These are phyloP conservation scores for Alternaria incomplexa DNA, from an alignment of 2,329 filamentous ascomycete species.

Conservation along the genomic window DNA sequence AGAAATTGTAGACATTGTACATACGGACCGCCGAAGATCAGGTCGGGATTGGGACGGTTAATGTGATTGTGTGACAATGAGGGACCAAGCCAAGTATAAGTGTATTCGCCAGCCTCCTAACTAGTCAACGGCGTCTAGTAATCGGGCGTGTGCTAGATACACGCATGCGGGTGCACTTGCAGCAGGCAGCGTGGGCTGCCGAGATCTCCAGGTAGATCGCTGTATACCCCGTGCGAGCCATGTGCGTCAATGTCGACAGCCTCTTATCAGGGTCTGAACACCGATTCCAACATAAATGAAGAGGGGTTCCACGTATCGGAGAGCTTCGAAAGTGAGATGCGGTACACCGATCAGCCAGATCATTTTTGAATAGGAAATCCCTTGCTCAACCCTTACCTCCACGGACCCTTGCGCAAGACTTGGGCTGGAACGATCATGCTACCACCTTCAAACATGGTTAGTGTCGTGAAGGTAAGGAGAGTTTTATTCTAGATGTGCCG, in stretches of 20 bases:
- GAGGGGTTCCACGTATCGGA: background rate
- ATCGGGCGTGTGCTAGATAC: background rate
- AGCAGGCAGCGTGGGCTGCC: background rate
- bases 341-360: background rate
- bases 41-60: background rate
- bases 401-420: background rate
- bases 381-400: constrained; percentile 1
- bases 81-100: constrained; percentile 1
- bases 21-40: background rate
- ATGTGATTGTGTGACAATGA: background rate
- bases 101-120: background rate
- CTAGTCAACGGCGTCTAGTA: background rate
- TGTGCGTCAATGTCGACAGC: background rate
- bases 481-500: background rate
- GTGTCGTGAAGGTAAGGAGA: background rate
- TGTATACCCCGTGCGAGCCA: background rate
- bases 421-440: background rate
- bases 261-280: background rate
- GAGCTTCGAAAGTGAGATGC: background rate
- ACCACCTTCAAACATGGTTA: background rate
- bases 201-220: background rate
- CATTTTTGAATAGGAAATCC: background rate
- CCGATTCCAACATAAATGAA: background rate
- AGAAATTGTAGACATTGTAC: background rate
- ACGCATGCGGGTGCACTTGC: background rate